phyloP scores from a whole-genome alignment of 768 basidiomycete genomes.

The Russula foetens region DNA sequence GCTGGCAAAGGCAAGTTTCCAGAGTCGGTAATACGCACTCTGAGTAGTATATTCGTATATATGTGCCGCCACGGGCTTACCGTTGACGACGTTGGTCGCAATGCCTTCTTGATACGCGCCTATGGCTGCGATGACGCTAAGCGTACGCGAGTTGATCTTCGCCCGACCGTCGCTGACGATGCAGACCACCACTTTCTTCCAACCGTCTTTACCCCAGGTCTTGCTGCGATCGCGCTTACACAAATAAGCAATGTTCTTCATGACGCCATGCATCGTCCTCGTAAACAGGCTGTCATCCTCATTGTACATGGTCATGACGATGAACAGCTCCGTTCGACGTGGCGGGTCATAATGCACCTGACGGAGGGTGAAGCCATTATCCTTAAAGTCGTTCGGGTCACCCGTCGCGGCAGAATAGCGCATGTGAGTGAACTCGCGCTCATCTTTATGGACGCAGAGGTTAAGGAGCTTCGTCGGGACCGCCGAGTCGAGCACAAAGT shows the following conservation, averaged over 20 bases:
- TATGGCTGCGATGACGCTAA: slow-evolving; percentile 87
- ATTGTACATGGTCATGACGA: slow-evolving; percentile 98
- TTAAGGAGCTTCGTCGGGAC: slow-evolving; percentile 89
- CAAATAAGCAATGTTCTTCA: slow-evolving; percentile 87
- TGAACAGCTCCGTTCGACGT: slow-evolving; percentile 86
- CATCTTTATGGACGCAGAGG: slow-evolving; percentile 66
- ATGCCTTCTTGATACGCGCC: slow-evolving; percentile 93
- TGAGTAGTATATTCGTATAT: slow-evolving; percentile 95
- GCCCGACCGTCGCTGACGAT: slow-evolving; percentile 81
- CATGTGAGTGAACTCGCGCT: slow-evolving; percentile 93
- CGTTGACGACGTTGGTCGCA: slow-evolving; percentile 80
- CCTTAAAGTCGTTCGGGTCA: slow-evolving; percentile 89
- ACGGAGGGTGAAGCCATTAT: slow-evolving; percentile 75
- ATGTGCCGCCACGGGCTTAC: slow-evolving; percentile 77
- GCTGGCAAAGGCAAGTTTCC: neutral
- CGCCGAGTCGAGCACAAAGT: slow-evolving; percentile 83
- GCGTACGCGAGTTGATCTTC: slow-evolving; percentile 78
- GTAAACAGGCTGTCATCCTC: slow-evolving; percentile 88
- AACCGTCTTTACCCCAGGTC: slow-evolving; percentile 96
- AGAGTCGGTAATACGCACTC: slow-evolving; percentile 38
- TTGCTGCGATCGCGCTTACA: slow-evolving; percentile 80
- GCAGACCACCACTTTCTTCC: slow-evolving; percentile 97
- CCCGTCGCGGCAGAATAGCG: slow-evolving; percentile 93
- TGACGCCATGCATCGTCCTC: slow-evolving; percentile 91
- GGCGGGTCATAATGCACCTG: slow-evolving; percentile 91